Conservation (phyloP, 768 basidiomycete genomes). For the Tylopilus felleus region DNA sequence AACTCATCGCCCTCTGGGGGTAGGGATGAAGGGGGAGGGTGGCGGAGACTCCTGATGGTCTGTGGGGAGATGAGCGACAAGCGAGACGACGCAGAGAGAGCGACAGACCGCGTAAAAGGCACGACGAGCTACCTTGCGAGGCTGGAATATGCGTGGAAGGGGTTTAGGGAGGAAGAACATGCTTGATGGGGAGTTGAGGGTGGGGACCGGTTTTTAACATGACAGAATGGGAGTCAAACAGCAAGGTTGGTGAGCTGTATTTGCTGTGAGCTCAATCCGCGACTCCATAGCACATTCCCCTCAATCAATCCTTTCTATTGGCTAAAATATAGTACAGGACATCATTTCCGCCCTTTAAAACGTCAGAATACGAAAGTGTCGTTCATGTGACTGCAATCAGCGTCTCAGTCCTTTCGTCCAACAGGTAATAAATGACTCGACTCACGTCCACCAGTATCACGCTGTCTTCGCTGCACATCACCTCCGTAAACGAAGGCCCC, state of each 20-base stretch:
- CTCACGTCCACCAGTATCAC: constrained; percentile 50
- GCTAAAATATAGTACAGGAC: background rate
- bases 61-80: constrained; percentile 19
- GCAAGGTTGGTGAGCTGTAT: constrained; percentile 23
- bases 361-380: constrained; percentile 29
- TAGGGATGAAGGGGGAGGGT: background rate
- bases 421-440: background rate
- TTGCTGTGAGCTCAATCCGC: constrained; percentile 29
- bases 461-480: constrained; percentile 57
- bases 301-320: constrained; percentile 1
- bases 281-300: constrained; percentile 23
- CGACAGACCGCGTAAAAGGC: constrained; percentile 56
- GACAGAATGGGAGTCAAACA: constrained; percentile 4
- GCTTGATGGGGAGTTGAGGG: background rate
- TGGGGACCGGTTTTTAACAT: constrained; percentile 22
- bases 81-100: background rate
- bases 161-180: constrained; percentile 22
- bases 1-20: constrained; percentile 24
- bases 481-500: constrained; percentile 21
- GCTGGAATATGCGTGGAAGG: constrained; percentile 28
- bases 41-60: constrained; percentile 33
- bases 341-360: constrained; percentile 16
- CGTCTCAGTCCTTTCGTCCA: background rate
- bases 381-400: constrained; percentile 16
- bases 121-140: constrained; percentile 40